These are phyloP conservation scores for Primulina huaijiensis DNA, from an alignment of 257 asterid genomes.

Conservation along the genomic window DNA sequence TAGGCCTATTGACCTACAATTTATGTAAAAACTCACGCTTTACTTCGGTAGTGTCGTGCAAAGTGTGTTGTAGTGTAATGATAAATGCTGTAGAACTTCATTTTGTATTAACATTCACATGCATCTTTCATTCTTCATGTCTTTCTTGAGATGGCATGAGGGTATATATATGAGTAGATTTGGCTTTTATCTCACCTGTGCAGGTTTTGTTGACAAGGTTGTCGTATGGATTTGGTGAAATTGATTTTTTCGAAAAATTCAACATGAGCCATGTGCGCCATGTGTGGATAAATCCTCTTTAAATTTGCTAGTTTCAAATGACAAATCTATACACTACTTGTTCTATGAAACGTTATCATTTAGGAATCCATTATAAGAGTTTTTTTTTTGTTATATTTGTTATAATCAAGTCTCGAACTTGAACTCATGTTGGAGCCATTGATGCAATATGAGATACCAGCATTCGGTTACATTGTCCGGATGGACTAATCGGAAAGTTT, in stretches of 20 bases:
- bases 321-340: background rate
- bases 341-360: too few species aligned
- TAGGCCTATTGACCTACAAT: conserved; percentile 20
- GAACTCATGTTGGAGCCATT: too few species aligned
- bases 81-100: conserved; percentile 20
- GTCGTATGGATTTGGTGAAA: background rate
- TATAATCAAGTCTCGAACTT: too few species aligned
- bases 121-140: background rate
- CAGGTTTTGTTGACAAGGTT: background rate
- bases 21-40: conserved; percentile 18
- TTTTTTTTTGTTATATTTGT: too few species aligned
- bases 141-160: conserved; percentile 6
- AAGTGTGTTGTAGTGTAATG: conserved; percentile 8
- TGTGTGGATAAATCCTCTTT: background rate
- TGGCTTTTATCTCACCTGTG: background rate
- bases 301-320: background rate
- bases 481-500: too few species aligned
- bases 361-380: too few species aligned
- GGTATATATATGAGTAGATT: conserved; percentile 12
- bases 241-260: too few species aligned
- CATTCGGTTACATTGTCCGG: too few species aligned
- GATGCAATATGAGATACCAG: too few species aligned
- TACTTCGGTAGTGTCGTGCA: conserved; percentile 11
- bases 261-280: background rate
- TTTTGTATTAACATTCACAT: conserved; percentile 14